Evolutionary conservation across 345 rosid genomes (phyloP), one percentile per base, ranked within the genome.

Genomic region (Eucalyptus coolabah): DNA sequence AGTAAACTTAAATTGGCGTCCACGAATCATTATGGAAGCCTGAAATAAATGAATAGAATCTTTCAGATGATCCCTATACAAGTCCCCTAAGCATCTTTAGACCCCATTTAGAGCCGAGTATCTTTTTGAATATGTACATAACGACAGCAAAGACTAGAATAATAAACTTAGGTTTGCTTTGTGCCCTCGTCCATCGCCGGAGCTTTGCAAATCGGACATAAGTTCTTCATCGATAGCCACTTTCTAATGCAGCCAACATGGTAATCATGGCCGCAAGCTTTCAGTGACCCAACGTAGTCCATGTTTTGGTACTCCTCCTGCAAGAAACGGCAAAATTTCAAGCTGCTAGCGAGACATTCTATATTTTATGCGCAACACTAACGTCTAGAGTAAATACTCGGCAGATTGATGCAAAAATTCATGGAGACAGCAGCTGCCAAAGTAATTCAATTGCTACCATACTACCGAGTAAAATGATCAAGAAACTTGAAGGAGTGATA

Each of bases 161-260:
- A 87, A 44, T 47, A 51, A 86, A 82, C 37, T 88, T 90, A 91
- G 81, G 90, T 80, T 50, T 87, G 88, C 90, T 92, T 91, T 80
- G 49, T 30, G 50, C 92, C 88, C 44, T 95, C 96, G 15, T 90
- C 88, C 60, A 93, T 28, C 40, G 92, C 96, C 40, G 95, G 91
- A 87, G 94, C 94, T 94, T 97, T 97, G 96, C 99, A 97, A 53
- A 97, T 94, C 34, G 98, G 99, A 89, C 99, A 97, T 45, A 92
- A 88, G 88, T 96, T 97, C 95, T 97, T 97, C 96, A 97, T 94
- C 26, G 95, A 94, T 56, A 97, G 86, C 99, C 99, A 97, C 92
- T 95, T 96, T 92, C 92, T 96, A 89, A 97, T 94, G 94, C 99
- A 97, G 56, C 81, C 87, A 21, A 90, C 94, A 92, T 97, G 99